Conservation (phyloP, 345 rosid species). For the Eucalyptus sp. region DNA sequence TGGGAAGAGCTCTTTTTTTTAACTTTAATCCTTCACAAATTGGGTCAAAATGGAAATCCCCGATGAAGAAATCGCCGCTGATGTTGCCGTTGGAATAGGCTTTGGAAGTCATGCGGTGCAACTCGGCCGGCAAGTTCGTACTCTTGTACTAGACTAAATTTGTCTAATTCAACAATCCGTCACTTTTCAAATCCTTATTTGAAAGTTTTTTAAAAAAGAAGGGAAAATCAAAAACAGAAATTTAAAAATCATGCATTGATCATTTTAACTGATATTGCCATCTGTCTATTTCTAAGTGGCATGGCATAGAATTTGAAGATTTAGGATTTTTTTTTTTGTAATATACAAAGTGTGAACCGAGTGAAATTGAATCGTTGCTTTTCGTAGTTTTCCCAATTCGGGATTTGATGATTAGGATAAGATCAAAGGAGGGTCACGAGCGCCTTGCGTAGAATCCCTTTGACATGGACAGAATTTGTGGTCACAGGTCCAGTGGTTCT, state of each 20-base stretch:
- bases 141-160: too few species aligned
- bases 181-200: not conserved
- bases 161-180: rapidly evolving
- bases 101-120: not conserved
- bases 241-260: not conserved
- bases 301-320: not conserved
- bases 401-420: not conserved
- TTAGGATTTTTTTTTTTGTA: not conserved
- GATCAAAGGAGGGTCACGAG: not conserved
- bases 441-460: not conserved
- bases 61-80: not conserved
- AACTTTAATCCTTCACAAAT: not conserved
- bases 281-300: not conserved
- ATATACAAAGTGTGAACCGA: not conserved
- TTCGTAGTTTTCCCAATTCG: not conserved
- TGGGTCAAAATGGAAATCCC: not conserved
- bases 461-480: not conserved
- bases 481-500: not conserved
- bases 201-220: rapidly evolving
- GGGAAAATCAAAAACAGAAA: not conserved
- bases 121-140: rapidly evolving
- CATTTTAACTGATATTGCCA: not conserved
- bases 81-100: not conserved
- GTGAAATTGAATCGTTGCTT: not conserved
- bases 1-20: not conserved